phyloP scores from a whole-genome alignment of 768 basidiomycete species.

The Amanita exitialis region DNA sequence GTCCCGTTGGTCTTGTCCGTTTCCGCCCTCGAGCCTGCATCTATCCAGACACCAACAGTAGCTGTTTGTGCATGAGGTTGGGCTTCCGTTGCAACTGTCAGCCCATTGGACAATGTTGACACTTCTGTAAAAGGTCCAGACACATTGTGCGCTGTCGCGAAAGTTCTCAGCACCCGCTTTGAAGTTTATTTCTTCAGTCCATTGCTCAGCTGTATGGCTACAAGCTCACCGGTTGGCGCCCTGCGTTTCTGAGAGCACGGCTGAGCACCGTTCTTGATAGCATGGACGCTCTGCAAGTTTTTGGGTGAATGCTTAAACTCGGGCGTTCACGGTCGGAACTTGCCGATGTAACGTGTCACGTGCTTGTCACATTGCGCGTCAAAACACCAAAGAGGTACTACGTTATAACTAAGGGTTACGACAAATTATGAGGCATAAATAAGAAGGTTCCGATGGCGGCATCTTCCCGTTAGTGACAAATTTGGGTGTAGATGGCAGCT shows the following conservation, averaged over 20 bases:
- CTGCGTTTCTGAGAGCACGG: constrained; percentile 31
- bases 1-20: constrained; percentile 91
- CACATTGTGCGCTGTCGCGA: constrained; percentile 62
- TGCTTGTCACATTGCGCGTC: neutral
- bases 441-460: too few species aligned
- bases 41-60: constrained; percentile 99
- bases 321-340: constrained; percentile 3
- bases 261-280: constrained; percentile 32
- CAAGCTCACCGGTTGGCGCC: constrained; percentile 26
- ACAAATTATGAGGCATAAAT: too few species aligned
- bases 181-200: neutral
- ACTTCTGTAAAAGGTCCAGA: constrained; percentile 77
- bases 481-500: too few species aligned
- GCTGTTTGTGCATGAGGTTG: constrained; percentile 90
- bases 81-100: constrained; percentile 90
- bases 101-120: constrained; percentile 87
- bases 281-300: constrained; percentile 15
- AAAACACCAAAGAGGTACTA: too few species aligned
- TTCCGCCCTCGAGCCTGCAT: constrained; percentile 96
- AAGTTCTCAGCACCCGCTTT: constrained; percentile 52
- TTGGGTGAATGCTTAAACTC: constrained; percentile 1
- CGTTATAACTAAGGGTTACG: too few species aligned
- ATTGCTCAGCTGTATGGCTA: neutral
- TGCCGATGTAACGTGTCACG: neutral
- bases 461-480: too few species aligned